Evolutionary conservation across 2,329 filamentous ascomycete species (phyloP).

Genomic region (Cladosporium sp.): DNA sequence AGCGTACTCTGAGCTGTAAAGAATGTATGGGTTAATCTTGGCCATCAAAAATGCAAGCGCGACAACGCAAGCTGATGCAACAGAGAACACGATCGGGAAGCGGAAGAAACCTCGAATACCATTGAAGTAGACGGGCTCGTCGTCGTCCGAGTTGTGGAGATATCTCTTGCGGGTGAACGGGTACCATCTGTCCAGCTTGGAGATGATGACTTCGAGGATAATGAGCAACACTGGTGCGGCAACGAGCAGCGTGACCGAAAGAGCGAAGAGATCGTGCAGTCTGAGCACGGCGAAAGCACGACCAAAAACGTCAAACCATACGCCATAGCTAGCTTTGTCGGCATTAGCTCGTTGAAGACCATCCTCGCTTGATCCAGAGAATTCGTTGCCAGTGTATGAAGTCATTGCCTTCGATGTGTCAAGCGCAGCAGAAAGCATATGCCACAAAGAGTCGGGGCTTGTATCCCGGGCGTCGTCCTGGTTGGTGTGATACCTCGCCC

Average conservation of each 20-base stretch:
- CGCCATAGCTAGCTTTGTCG: conserved; percentile 57
- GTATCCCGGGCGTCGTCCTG: conserved; percentile 84
- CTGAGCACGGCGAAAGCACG: conserved; percentile 74
- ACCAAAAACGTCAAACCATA: conserved; percentile 95
- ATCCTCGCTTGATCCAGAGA: conserved; percentile 60
- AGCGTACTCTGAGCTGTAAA: conserved; percentile 86
- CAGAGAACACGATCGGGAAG: conserved; percentile 72
- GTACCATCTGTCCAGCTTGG: conserved; percentile 78
- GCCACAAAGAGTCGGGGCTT: conserved; percentile 73
- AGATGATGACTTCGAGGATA: conserved; percentile 67
- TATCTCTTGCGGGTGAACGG: conserved; percentile 70
- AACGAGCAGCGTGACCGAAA: conserved; percentile 80
- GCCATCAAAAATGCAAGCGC: conserved; percentile 72
- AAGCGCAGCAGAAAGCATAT: conserved; percentile 87
- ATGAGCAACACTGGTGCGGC: conserved; percentile 74
- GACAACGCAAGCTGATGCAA: conserved; percentile 68
- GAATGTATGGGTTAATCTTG: conserved; percentile 83
- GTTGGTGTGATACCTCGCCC: conserved; percentile 85
- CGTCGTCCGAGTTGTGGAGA: conserved; percentile 59
- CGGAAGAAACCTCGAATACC: conserved; percentile 83
- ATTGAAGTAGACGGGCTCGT: conserved; percentile 62
- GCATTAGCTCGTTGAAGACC: conserved; percentile 42
- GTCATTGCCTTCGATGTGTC: conserved; percentile 72
- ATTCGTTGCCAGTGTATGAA: conserved; percentile 58
- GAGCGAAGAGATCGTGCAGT: conserved; percentile 81